Conservation (phyloP, 2,329 filamentous ascomycete genomes). For the Atkinsonella hypoxylon region DNA sequence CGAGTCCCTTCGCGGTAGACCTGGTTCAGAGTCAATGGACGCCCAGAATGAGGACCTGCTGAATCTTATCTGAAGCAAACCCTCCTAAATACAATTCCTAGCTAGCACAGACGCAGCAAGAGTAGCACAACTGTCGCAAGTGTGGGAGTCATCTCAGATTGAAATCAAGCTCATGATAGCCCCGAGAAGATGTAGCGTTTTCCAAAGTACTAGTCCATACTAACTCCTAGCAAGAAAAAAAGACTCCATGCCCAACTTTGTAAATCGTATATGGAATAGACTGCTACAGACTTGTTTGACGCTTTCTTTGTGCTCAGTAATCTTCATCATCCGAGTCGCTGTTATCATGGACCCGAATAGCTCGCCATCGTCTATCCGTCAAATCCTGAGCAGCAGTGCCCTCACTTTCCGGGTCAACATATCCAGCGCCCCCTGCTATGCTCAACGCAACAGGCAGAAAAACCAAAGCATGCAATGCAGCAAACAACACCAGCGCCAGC, state of each 20-base stretch:
- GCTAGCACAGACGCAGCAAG: too few species aligned
- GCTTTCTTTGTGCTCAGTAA: slow-evolving; percentile 15
- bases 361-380: slow-evolving; percentile 64
- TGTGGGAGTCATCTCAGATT: too few species aligned
- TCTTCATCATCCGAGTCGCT: slow-evolving; percentile 64
- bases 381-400: slow-evolving; percentile 86
- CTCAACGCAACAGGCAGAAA: slow-evolving; percentile 86
- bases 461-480: slow-evolving; percentile 75
- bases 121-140: too few species aligned
- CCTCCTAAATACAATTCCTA: neutral
- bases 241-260: neutral
- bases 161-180: too few species aligned
- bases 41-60: neutral
- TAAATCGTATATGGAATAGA: neutral
- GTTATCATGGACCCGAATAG: slow-evolving; percentile 61
- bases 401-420: slow-evolving; percentile 75
- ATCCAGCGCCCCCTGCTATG: slow-evolving; percentile 74
- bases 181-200: too few species aligned
- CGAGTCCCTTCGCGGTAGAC: neutral
- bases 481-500: slow-evolving; percentile 83
- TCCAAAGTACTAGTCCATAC: too few species aligned
- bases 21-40: neutral
- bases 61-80: neutral
- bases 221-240: neutral
- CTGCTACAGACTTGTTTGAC: neutral